Percentiles rank a stretch among this genome's conserved stretches.
Conservation (phyloP, 1,284 basidiomycete genomes). For the Termitomyces sp. region DNA sequence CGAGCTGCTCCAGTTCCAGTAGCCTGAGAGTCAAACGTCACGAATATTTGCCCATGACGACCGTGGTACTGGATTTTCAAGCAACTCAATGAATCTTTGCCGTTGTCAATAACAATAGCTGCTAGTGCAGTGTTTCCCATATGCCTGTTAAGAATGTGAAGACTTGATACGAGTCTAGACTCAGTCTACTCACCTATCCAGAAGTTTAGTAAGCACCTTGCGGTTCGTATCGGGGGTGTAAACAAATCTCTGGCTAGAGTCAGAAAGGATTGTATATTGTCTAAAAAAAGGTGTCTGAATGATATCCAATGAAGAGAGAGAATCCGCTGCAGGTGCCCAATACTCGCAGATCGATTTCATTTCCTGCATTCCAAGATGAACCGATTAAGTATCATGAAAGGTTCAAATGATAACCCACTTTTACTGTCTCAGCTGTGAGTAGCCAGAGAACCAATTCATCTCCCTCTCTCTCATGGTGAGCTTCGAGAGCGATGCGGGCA, state of each 20-base stretch:
- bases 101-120: conserved; percentile 1
- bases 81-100: not conserved
- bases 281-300: not conserved
- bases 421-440: not conserved
- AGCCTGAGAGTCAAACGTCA: not conserved
- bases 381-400: not conserved
- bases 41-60: not conserved
- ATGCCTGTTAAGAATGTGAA: not conserved
- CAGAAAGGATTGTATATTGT: not conserved
- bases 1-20: not conserved
- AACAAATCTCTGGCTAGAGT: not conserved
- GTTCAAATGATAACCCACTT: not conserved
- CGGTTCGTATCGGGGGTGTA: not conserved
- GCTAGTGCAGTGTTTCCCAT: conserved; percentile 1
- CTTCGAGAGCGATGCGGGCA: conserved; percentile 1
- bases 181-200: not conserved
- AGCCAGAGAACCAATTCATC: conserved; percentile 2
- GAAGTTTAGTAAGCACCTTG: not conserved
- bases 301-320: not conserved
- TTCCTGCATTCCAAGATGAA: not conserved
- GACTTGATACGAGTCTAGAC: not conserved
- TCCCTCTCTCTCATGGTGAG: not conserved
- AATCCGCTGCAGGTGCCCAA: not conserved
- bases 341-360: not conserved
- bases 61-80: not conserved